Base-by-base conservation (phyloP, 805 yeast genomes). In the Deakozyma indianensis region DNA sequence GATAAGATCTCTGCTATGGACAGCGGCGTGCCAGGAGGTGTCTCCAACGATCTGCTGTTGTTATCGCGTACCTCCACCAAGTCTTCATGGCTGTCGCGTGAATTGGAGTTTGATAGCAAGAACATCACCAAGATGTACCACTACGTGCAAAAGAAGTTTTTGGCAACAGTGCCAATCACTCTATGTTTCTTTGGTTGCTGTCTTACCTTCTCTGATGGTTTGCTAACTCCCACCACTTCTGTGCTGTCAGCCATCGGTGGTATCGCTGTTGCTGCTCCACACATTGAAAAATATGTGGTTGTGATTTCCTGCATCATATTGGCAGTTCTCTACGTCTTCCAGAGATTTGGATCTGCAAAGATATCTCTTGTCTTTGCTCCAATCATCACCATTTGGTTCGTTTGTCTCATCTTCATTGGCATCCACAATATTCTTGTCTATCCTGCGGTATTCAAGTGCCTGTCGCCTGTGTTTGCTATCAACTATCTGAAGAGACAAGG, bases 201-300 rank as follows among this genome's bases (percentile, higher is more conserved):
- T 0, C 62, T 77, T 51, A 77, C 77, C 20, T 59, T 77, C 32
- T 71, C 78, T 5, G 81, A 77, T 57, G 81, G 81, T 3, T 59
- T 77, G 46, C 63, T 77, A 48, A 77, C 82, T 2, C 83, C 83
- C 22, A 76, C 81, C 2, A 75, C 80, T 11, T 75, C 81, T 1
- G 78, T 76, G 2, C 63, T 76, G 43, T 67, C 75, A 45, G 79
- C 81, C 1, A 59, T 77, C 25, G 71, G 68, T 2, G 83, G 83
- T 45, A 71, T 75, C 41, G 69, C 72, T 41, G 68, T 72, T 16
- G 77, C 78, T 3, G 64, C 61, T 22, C 78, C 79, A 2, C 11
- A 32, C 18, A 20, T 32, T 9, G 5, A 9, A 11, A 14, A 56
- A 65, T 3, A 64, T 48, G 74, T 70, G 3, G 63, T 75, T 57